These are phyloP conservation scores for Lepidium sativum DNA, from an alignment of 345 rosid genomes.

Conservation along the genomic window DNA sequence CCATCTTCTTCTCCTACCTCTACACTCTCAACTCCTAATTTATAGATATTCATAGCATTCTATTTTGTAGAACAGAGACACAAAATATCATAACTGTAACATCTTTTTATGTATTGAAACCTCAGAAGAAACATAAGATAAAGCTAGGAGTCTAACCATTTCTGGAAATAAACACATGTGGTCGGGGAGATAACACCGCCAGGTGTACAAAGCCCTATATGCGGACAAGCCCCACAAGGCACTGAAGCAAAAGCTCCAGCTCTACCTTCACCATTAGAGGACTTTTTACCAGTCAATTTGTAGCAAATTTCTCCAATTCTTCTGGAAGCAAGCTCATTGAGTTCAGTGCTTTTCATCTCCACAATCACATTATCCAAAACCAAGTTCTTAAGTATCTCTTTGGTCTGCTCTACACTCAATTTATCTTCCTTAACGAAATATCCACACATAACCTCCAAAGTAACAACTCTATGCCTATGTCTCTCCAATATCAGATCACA, in stretches of 20 bases:
- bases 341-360: slow-evolving; percentile 58
- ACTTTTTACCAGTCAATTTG: slow-evolving; percentile 24
- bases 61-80: not conserved
- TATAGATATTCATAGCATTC: too few relatives aligned
- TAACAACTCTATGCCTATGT: slow-evolving; percentile 28
- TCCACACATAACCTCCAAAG: slow-evolving; percentile 38
- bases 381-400: slow-evolving; percentile 56
- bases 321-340: slow-evolving; percentile 34
- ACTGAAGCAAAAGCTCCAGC: slow-evolving; percentile 53
- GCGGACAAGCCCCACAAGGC: slow-evolving; percentile 84
- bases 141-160: slow-evolving; percentile 66
- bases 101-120: not conserved
- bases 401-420: slow-evolving; percentile 33
- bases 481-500: slow-evolving; percentile 22
- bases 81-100: not conserved
- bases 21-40: slow-evolving; percentile 6
- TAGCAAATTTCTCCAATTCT: slow-evolving; percentile 48
- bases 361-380: slow-evolving; percentile 53
- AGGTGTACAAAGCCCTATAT: slow-evolving; percentile 49
- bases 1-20: slow-evolving; percentile 22
- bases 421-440: slow-evolving; percentile 26
- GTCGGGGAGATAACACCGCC: slow-evolving; percentile 59
- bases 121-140: not conserved
- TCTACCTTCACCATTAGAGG: slow-evolving; percentile 30
- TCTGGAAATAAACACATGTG: slow-evolving; percentile 51